A percentile compares a stretch with the other conserved stretches of the same genome.
phyloP scores from a whole-genome alignment of 2,329 filamentous ascomycete species.

The Penicillium sp. region DNA sequence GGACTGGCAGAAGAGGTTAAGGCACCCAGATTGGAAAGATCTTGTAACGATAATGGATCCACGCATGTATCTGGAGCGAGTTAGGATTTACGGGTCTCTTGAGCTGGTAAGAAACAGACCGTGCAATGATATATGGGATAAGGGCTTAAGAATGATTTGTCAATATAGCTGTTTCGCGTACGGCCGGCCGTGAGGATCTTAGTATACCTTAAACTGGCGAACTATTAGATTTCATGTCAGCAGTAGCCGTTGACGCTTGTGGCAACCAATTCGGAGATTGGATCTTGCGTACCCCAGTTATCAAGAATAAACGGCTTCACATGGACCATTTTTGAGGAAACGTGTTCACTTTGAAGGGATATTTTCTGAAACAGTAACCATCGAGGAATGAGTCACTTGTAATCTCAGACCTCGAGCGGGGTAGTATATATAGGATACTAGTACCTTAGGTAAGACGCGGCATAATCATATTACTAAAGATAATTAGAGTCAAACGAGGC shows the following conservation, averaged over 20 bases:
- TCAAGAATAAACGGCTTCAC: constrained; percentile 16
- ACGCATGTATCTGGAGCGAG: constrained; percentile 13
- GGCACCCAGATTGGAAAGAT: constrained; percentile 1
- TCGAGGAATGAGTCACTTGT: background rate
- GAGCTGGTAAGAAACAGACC: background rate
- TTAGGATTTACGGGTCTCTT: background rate
- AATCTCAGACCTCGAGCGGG: background rate
- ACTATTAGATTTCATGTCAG: constrained; percentile 2
- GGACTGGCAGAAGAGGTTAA: background rate
- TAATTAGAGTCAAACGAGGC: no score
- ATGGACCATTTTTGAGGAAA: constrained; percentile 7
- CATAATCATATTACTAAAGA: no score
- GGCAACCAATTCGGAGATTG: background rate
- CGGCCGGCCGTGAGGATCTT: background rate
- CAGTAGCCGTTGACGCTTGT: background rate
- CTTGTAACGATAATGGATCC: constrained; percentile 13
- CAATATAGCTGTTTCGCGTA: no score
- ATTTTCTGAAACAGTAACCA: background rate
- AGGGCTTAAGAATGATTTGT: background rate
- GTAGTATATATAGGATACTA: no score
- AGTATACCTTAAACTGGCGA: constrained; percentile 13
- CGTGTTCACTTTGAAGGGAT: background rate
- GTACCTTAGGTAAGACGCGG: no score
- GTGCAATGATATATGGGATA: constrained; percentile 4
- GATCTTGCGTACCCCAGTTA: constrained; percentile 10